phyloP scores from a whole-genome alignment of 805 yeast genomes.

The Kregervanrija pseudodelftensis region DNA sequence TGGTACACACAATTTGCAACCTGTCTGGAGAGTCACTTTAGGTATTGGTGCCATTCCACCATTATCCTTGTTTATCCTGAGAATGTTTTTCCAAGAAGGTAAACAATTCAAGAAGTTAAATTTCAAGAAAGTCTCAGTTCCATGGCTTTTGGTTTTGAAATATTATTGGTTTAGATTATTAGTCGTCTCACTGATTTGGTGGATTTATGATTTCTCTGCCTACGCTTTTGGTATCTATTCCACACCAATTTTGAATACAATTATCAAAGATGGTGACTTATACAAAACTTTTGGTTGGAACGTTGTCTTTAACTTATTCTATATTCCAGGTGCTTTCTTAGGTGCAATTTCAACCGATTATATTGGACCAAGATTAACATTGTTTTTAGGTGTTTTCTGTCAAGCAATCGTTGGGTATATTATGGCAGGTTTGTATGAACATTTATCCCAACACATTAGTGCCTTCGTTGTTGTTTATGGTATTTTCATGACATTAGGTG shows the following conservation, averaged over 20 bases:
- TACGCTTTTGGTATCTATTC: slow-evolving; percentile 88
- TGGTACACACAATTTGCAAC: slow-evolving; percentile 57
- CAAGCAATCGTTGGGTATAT: slow-evolving; percentile 79
- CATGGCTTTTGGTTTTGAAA: slow-evolving; percentile 62
- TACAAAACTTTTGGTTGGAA: slow-evolving; percentile 87
- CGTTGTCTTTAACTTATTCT: slow-evolving; percentile 78
- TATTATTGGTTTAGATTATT: slow-evolving; percentile 78
- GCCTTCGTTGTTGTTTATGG: slow-evolving; percentile 85
- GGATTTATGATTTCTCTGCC: slow-evolving; percentile 79
- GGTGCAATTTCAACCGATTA: slow-evolving; percentile 87
- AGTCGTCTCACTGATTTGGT: slow-evolving; percentile 78
- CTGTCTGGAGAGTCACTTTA: slow-evolving; percentile 87
- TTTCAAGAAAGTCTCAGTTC: slow-evolving; percentile 57
- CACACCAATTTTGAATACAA: slow-evolving; percentile 52
- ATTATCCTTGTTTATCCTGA: slow-evolving; percentile 62
- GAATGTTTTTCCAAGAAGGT: slow-evolving; percentile 70
- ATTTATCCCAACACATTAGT: slow-evolving; percentile 54
- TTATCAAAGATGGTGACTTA: slow-evolving; percentile 55
- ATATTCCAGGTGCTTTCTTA: slow-evolving; percentile 81
- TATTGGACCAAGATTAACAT: slow-evolving; percentile 83
- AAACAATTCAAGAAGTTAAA: slow-evolving; percentile 62
- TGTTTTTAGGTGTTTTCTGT: slow-evolving; percentile 55
- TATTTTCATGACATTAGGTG: slow-evolving; percentile 80
- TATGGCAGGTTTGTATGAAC: slow-evolving; percentile 66
- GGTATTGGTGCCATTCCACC: slow-evolving; percentile 93